Percentiles rank a stretch among this genome's conserved stretches.
phyloP scores from a whole-genome alignment of 768 basidiomycete genomes.

The Leucocoprinus leucothites region DNA sequence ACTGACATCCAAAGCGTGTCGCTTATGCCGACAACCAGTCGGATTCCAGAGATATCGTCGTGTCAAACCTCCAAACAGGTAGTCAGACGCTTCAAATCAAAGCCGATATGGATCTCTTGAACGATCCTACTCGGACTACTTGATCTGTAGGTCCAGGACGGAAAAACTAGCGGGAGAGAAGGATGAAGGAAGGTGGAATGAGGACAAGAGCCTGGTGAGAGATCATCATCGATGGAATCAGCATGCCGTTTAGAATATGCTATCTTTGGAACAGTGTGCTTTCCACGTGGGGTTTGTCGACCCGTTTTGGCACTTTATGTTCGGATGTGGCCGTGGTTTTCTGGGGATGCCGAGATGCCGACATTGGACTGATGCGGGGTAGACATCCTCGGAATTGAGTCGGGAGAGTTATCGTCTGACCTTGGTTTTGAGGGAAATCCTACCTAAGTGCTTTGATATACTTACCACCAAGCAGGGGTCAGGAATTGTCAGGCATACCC shows the following conservation, averaged over 20 bases:
- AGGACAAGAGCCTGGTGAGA: constrained; percentile 1
- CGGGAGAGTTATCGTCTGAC: no score
- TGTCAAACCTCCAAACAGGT: background rate
- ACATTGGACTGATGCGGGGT: background rate
- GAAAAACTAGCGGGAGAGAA: background rate
- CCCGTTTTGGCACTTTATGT: background rate
- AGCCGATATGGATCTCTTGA: background rate
- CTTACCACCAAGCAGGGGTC: no score
- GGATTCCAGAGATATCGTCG: background rate
- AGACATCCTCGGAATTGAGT: background rate
- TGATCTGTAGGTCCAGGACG: background rate
- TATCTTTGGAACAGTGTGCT: constrained; percentile 6
- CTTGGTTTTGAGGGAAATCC: no score
- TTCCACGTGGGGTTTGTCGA: constrained; percentile 2
- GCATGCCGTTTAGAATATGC: background rate
- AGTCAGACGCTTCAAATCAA: background rate
- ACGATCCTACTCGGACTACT: background rate
- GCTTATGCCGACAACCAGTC: background rate
- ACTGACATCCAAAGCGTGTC: constrained; percentile 1
- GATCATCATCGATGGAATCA: constrained; percentile 14
- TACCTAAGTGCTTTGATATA: no score
- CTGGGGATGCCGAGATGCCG: background rate
- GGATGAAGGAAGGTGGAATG: background rate
- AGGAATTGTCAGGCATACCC: no score
- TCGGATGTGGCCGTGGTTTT: background rate